These are phyloP conservation scores for Tylopilus sp. DNA, from an alignment of 1,284 basidiomycete genomes.

Conservation along the genomic window DNA sequence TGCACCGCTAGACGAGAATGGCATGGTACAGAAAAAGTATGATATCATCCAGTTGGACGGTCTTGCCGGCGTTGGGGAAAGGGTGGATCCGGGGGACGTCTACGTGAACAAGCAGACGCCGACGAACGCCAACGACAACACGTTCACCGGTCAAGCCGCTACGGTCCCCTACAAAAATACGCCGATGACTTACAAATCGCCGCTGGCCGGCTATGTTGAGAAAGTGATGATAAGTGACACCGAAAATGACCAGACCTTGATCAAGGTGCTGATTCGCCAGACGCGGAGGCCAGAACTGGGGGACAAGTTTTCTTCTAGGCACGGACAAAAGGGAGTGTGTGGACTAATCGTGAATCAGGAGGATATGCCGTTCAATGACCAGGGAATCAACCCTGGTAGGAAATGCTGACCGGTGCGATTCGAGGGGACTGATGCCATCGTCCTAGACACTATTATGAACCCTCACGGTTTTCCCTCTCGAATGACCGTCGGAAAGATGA, in stretches of 20 bases:
- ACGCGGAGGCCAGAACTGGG: constrained; percentile 95
- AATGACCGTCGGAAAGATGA: constrained; percentile 99
- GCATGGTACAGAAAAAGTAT: constrained; percentile 76
- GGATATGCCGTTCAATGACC: constrained; percentile 99
- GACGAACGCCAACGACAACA: constrained; percentile 83
- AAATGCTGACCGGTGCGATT: constrained; percentile 6
- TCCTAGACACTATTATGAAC: constrained; percentile 97
- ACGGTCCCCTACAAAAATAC: constrained; percentile 85
- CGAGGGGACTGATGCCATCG: constrained; percentile 9
- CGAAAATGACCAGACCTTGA: constrained; percentile 92
- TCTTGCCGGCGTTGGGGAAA: constrained; percentile 91
- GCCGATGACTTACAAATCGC: constrained; percentile 89
- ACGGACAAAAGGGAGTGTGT: constrained; percentile 99
- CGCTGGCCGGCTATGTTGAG: constrained; percentile 92
- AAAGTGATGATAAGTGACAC: constrained; percentile 98
- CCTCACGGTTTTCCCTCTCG: constrained; percentile 99
- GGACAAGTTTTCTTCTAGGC: constrained; percentile 97
- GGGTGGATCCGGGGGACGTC: constrained; percentile 90
- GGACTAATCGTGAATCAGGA: constrained; percentile 98
- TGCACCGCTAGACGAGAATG: constrained; percentile 82
- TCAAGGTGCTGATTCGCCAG: constrained; percentile 98
- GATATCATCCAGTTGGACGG: constrained; percentile 92
- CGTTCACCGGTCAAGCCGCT: constrained; percentile 75
- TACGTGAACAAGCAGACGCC: constrained; percentile 98
- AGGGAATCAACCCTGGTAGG: constrained; percentile 87